phyloP scores from a whole-genome alignment of 75 land plant genomes.

The Azolla pinnata region DNA sequence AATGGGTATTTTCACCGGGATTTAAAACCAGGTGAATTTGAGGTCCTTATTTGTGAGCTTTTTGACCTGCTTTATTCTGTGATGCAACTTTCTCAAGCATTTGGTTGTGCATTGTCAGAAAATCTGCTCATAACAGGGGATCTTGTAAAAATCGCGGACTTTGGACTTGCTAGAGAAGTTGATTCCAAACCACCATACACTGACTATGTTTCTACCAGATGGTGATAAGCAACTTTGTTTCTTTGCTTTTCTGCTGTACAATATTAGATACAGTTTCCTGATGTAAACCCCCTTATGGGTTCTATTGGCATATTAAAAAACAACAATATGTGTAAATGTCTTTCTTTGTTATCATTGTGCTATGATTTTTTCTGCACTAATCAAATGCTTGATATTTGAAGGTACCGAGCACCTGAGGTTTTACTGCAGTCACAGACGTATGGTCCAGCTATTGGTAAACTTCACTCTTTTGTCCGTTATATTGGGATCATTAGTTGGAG shows the following conservation, averaged over 20 bases:
- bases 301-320: no score
- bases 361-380: no score
- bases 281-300: no score
- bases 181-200: slow-evolving; percentile 78
- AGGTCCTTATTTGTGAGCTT: no score
- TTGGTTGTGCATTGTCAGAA: slow-evolving; percentile 48
- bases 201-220: slow-evolving; percentile 95
- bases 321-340: no score
- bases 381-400: slow-evolving; percentile 8
- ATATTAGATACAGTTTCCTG: no score
- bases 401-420: slow-evolving; percentile 96
- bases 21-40: slow-evolving; percentile 86
- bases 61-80: no score
- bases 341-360: no score
- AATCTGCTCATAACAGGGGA: slow-evolving; percentile 76
- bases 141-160: slow-evolving; percentile 82
- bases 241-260: no score
- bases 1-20: slow-evolving; percentile 84
- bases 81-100: no score
- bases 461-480: not conserved
- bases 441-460: slow-evolving; percentile 66
- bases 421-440: slow-evolving; percentile 52
- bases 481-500: not conserved
- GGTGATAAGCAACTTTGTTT: slow-evolving; percentile 38
- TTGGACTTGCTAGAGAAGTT: slow-evolving; percentile 92